Evolutionary conservation across 2,329 filamentous ascomycete species (phyloP), one percentile per base, ranked within the genome.

Genomic region (Mariannaea elegans): DNA sequence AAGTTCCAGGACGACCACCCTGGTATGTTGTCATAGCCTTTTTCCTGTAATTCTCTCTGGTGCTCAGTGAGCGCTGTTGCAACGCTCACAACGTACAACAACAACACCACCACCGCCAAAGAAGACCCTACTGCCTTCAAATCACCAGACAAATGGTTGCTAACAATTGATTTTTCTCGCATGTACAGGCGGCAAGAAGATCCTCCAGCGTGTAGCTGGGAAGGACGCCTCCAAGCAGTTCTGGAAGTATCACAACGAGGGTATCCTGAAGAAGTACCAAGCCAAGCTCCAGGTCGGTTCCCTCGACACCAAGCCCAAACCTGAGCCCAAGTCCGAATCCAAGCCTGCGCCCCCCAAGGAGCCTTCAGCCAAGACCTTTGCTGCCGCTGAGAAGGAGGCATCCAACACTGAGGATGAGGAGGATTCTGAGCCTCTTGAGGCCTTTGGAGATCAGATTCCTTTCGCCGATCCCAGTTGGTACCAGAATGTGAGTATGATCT

Each of bases 381-480:
- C 81, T 73, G 64, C 64, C 31, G 66, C 63, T 10, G 66, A 72
- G 62, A 83, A 87, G 68, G 84, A 89, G 61, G 64, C 64, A 44
- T 64, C 81, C 73, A 63, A 63, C 56, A 61, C 65, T 24, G 72
- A 76, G 23, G 51, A 54, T 4, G 52, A 41, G 41, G 83, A 55
- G 41, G 83, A 88, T 64, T 83, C 84, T 9, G 92, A 94, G 77
- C 83, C 93, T 3, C 82, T 97, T 52, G 94, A 98, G 72, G 84
- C 90, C 0, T 98, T 87, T 74, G 95, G 95, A 61, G 87, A 91
- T 67, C 84, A 95, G 75, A 89, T 99, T 65, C 95, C 95, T 29
- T 98, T 96, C 74, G 91, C 88, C 24, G 95, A 99, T 71, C 95
- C 95, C 12, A 87, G 86, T 45, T 99, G 95, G 95, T 97, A 97